phyloP scores from a whole-genome alignment of 2,329 filamentous ascomycete genomes.

The Rhexocercosporidium sp. region DNA sequence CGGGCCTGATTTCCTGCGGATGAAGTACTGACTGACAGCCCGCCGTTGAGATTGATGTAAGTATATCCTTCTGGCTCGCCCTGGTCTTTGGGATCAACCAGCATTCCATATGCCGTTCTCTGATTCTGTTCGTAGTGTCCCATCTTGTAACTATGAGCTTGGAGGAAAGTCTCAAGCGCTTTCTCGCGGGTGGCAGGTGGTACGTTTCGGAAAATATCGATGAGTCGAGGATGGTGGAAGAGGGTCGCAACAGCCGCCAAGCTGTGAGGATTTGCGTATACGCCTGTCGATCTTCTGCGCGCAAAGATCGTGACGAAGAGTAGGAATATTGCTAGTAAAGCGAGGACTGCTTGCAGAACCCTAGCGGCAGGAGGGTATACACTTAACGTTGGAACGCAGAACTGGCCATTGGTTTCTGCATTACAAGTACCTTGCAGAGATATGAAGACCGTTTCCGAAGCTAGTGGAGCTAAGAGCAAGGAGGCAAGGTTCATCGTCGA shows the following conservation, averaged over 20 bases:
- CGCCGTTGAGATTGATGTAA: background rate
- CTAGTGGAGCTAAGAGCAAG: background rate
- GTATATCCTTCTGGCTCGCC: constrained; percentile 5
- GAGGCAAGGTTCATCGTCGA: background rate
- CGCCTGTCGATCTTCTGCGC: background rate
- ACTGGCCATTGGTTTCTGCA: background rate
- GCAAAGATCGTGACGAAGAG: background rate
- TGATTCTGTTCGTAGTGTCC: constrained; percentile 3
- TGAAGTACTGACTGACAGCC: background rate
- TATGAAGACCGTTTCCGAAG: constrained; percentile 15
- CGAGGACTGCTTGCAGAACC: background rate
- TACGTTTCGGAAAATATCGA: background rate
- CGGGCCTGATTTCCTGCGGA: background rate
- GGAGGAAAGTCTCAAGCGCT: background rate
- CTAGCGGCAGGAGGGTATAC: constrained; percentile 1
- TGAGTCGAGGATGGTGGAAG: constrained; percentile 1
- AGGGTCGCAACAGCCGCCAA: constrained; percentile 8
- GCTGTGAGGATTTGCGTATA: constrained; percentile 10
- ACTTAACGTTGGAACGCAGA: constrained; percentile 4
- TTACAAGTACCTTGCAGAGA: constrained; percentile 7
- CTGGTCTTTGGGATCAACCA: background rate
- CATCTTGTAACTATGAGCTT: background rate
- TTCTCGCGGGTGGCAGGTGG: background rate
- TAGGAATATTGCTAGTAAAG: background rate
- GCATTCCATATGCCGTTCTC: background rate